Evolutionary conservation across 352 stramenopile genomes (phyloP), one percentile per base, ranked within the genome.

Genomic region (Globisporangium nunn): DNA sequence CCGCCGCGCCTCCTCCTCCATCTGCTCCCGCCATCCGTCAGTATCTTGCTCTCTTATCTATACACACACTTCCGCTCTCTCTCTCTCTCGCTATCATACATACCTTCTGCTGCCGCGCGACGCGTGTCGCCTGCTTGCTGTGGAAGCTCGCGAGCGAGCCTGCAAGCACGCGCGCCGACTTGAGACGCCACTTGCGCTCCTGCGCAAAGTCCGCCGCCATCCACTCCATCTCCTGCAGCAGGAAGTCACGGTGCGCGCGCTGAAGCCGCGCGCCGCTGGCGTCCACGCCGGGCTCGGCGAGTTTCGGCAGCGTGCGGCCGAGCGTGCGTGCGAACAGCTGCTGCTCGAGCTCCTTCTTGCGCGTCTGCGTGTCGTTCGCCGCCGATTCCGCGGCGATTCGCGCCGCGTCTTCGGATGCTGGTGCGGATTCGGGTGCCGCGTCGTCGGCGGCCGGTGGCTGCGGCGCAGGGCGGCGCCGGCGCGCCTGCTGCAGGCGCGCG

Each of bases 151-250:
- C 54, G 2, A 96, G 69, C 15, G 78, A 79, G 50, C 81, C 81
- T 3, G 68, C 67, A 37, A 96, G 60, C 60, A 77, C 84, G 39
- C 92, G 93, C 14, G 79, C 79, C 50, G 79, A 78, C 54, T 86
- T 85, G 15, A 79, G 30, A 28, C 94, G 84, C 70, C 87, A 93
- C 61, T 92, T 90, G 47, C 88, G 72, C 66, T 98, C 93, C 56
- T 95, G 80, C 33, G 67, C 56, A 68, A 98, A 98, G 59, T 98
- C 93, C 1, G 88, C 85, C 5, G 91, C 75, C 87, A 98, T 97
- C 93, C 93, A 98, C 61, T 89, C 74, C 83, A 93, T 93, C 62
- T 93, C 83, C 56, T 93, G 83, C 1, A 93, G 69, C 28, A 93
- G 53, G 58, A 81, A 93, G 68, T 93, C 83, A 31, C 74, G 74